Conservation (phyloP, 2,329 filamentous ascomycete genomes). For the Lecanicillium sp. region DNA sequence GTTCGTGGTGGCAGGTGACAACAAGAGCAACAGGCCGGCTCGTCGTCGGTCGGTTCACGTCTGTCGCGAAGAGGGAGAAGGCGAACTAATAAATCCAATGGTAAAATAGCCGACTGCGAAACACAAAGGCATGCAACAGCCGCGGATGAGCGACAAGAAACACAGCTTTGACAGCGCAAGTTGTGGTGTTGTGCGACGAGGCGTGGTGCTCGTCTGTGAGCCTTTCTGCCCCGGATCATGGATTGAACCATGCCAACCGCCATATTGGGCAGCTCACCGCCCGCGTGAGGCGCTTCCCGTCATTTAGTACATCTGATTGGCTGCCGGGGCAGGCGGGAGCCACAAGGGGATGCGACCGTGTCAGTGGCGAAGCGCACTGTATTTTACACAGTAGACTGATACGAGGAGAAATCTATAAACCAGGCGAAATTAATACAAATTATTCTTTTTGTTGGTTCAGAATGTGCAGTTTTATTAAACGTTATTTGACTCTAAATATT, state of each 20-base stretch:
- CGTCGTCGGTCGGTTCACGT: too few relatives aligned
- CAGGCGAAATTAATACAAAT: too few relatives aligned
- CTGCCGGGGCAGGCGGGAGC: neutral
- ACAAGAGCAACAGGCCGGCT: too few relatives aligned
- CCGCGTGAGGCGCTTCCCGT: constrained; percentile 4
- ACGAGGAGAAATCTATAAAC: neutral
- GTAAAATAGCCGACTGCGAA: too few relatives aligned
- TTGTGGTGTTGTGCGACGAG: constrained; percentile 7
- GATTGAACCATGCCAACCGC: constrained; percentile 4
- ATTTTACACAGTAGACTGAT: neutral
- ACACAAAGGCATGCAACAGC: too few relatives aligned
- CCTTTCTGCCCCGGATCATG: constrained; percentile 9
- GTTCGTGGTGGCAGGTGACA: too few relatives aligned
- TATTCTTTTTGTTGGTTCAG: too few relatives aligned
- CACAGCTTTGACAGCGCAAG: neutral
- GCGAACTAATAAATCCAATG: too few relatives aligned
- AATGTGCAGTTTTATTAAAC: too few relatives aligned
- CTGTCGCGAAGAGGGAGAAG: too few relatives aligned
- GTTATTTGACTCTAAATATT: too few relatives aligned
- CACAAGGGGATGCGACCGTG: neutral
- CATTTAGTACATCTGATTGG: constrained; percentile 8
- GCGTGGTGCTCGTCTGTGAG: neutral
- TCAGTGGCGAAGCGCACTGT: neutral
- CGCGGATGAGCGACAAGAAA: too few relatives aligned
- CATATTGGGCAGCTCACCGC: constrained; percentile 10